Evolutionary conservation across 202 grass and related monocot species (phyloP).

Genomic region (Saccharum hybrid): DNA sequence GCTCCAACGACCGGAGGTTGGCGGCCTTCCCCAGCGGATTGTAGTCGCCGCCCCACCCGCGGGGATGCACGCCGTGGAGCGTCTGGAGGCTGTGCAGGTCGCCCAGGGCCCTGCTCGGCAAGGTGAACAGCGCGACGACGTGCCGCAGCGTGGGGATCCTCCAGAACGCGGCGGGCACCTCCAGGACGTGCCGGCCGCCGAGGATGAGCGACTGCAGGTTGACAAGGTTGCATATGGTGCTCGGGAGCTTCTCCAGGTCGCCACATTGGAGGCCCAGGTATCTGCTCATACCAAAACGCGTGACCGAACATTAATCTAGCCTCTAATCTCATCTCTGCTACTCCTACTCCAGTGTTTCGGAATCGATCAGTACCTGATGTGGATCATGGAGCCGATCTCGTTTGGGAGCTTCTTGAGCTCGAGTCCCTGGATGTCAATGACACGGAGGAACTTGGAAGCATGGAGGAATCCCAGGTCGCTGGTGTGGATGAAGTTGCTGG

Average conservation of each 20-base stretch:
- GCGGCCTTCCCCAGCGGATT: constrained; percentile 44
- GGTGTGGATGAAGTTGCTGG: constrained; percentile 20
- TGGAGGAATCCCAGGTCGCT: constrained; percentile 51
- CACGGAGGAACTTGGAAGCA: constrained; percentile 61
- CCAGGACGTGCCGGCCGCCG: constrained; percentile 11
- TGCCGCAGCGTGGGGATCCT: constrained; percentile 56
- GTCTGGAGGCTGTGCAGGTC: constrained; percentile 59
- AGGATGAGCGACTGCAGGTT: constrained; percentile 67
- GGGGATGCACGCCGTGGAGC: constrained; percentile 49
- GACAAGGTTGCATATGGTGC: constrained; percentile 47
- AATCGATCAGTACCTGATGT: constrained; percentile 47
- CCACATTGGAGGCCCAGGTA: constrained; percentile 41
- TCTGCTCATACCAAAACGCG: too few species aligned
- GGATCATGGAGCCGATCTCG: constrained; percentile 60
- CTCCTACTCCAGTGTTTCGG: too few species aligned
- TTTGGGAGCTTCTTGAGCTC: constrained; percentile 50
- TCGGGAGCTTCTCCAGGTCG: constrained; percentile 50
- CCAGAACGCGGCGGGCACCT: constrained; percentile 56
- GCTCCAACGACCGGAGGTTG: constrained; percentile 67
- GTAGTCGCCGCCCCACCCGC: constrained; percentile 5
- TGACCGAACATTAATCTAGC: too few species aligned
- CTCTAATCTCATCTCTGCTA: too few species aligned
- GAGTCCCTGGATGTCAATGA: constrained; percentile 57
- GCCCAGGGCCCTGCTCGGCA: constrained; percentile 45
- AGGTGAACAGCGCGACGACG: constrained; percentile 45